Conservation (phyloP, 139 green algal species). For the Desmodesmus armatus region DNA sequence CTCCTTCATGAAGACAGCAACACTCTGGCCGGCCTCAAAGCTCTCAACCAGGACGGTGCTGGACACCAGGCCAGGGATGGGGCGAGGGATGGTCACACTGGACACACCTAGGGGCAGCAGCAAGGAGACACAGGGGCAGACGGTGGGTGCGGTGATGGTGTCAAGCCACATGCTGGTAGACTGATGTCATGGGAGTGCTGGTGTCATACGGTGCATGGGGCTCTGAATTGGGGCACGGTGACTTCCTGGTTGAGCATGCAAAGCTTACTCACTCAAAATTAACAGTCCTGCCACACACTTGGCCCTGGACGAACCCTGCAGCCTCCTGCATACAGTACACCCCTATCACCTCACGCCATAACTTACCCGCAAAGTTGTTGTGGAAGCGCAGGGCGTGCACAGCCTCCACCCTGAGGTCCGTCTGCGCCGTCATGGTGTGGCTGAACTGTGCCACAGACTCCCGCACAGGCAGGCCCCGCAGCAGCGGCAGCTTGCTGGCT, state of each 20-base stretch:
- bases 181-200: no score
- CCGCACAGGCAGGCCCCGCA: slow-evolving; percentile 81
- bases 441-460: slow-evolving; percentile 92
- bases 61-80: slow-evolving; percentile 71
- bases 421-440: slow-evolving; percentile 87
- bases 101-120: not conserved
- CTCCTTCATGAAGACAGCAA: slow-evolving; percentile 75
- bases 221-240: no score
- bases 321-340: no score
- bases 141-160: no score
- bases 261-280: no score
- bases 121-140: not conserved
- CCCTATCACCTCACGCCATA: not conserved
- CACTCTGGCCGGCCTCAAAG: slow-evolving; percentile 82
- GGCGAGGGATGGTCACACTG: slow-evolving; percentile 54
- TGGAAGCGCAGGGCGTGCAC: slow-evolving; percentile 82
- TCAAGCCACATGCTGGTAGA: no score
- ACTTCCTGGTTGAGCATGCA: no score
- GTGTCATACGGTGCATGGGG: no score
- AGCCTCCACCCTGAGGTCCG: slow-evolving; percentile 89
- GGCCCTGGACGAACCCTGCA: no score
- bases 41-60: slow-evolving; percentile 92
- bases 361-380: slow-evolving; percentile 76
- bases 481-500: slow-evolving; percentile 35
- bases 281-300: no score